Evolutionary conservation across 2,329 filamentous ascomycete species (phyloP), one percentile per base, ranked within the genome.

Genomic region (Verticillium nubilum): DNA sequence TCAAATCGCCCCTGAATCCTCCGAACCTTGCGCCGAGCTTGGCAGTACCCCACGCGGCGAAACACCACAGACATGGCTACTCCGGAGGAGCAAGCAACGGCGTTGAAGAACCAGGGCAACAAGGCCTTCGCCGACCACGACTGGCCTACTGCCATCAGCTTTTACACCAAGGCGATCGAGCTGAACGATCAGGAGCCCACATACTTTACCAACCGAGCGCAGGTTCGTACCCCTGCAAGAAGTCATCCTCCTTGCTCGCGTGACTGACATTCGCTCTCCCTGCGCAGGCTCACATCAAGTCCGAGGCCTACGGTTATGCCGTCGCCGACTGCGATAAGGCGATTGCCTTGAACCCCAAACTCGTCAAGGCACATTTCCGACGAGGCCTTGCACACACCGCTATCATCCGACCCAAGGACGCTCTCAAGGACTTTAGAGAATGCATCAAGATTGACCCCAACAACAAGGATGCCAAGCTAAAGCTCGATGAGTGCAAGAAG

Each of bases 301-400:
- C 94, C 42, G 95, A 99, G 75, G 87, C 94, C 23, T 98, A 93
- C 72, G 95, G 95, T 42, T 96, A 94, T 77, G 93, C 95, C 26
- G 89, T 98, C 67, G 82, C 87, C 57, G 95, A 99, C 76, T 92
- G 94, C 31, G 91, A 90, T 58, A 96, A 91, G 75, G 95, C 95
- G 17, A 87, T 98, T 70, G 92, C 96, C 72, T 80, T 98, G 61
- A 91, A 98, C 70, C 86, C 92, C 17, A 85, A 86, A 69, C 92
- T 97, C 72, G 84, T 94, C 73, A 98, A 98, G 87, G 95, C 94
- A 58, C 97, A 95, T 77, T 99, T 96, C 80, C 87, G 95, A 72
- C 87, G 95, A 77, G 95, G 94, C 57, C 86, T 96, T 26, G 93
- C 94, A 56, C 91, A 95, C 68, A 92, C 93, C 31, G 94, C 94